Evolutionary conservation across 2,329 filamentous ascomycete genomes (phyloP).

Genomic region (Aureobasidium sp.): DNA sequence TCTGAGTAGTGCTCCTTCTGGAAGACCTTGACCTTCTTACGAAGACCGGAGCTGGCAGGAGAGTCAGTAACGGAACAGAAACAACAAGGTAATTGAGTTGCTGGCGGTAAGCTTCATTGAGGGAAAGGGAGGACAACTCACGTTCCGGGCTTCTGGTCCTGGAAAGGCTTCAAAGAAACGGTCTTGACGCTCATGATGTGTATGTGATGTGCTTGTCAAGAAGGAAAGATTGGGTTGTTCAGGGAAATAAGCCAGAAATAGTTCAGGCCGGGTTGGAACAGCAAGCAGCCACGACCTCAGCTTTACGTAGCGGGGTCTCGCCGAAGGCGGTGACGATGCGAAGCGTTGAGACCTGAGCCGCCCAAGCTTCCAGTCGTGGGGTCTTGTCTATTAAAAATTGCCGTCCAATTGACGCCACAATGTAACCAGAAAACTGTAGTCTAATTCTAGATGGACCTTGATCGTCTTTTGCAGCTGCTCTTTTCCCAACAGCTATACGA

Average conservation of each 20-base stretch:
- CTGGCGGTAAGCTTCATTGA: neutral
- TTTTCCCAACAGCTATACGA: neutral
- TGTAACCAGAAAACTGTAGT: neutral
- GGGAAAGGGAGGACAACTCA: conserved; percentile 48
- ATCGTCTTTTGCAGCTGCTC: neutral
- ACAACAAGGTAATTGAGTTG: neutral
- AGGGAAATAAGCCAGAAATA: neutral
- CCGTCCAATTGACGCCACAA: neutral
- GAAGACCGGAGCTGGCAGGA: conserved; percentile 74
- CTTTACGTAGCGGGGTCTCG: conserved; percentile 7
- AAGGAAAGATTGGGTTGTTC: neutral
- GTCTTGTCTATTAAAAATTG: neutral
- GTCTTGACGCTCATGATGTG: conserved; percentile 64
- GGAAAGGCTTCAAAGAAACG: conserved; percentile 76
- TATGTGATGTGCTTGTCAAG: conserved; percentile 4
- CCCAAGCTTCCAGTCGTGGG: neutral
- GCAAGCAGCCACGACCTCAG: neutral
- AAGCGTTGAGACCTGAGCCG: conserved; percentile 11
- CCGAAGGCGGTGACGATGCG: conserved; percentile 1
- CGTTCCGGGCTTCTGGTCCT: conserved; percentile 99
- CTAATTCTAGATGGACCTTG: neutral
- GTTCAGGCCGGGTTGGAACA: neutral
- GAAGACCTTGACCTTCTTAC: conserved; percentile 98
- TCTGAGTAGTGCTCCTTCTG: conserved; percentile 94
- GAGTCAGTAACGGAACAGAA: neutral